Percentiles rank a stretch among this genome's conserved stretches.
phyloP scores from a whole-genome alignment of 371 early-diverging fungal genomes.

The Fennellomyces sp. region DNA sequence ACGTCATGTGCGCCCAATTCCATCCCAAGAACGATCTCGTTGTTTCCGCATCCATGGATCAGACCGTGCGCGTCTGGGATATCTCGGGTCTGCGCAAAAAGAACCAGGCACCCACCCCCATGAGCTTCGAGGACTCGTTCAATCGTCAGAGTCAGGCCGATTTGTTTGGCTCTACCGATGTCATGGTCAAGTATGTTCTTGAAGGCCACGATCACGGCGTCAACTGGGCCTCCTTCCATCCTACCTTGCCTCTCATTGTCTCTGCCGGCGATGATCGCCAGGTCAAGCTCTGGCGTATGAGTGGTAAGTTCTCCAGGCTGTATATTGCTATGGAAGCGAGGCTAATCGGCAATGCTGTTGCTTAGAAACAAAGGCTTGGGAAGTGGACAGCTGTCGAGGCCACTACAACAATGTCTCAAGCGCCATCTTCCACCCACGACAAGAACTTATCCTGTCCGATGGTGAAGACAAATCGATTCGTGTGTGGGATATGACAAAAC shows the following conservation, averaged over 20 bases:
- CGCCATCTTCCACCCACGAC: conserved; percentile 90
- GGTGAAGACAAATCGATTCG: conserved; percentile 98
- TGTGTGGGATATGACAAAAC: conserved; percentile 95
- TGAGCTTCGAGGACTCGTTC: conserved; percentile 59
- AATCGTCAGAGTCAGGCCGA: conserved; percentile 72
- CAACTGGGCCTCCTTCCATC: conserved; percentile 97
- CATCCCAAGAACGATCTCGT: conserved; percentile 95
- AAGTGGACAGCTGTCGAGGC: conserved; percentile 97
- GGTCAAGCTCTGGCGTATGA: conserved; percentile 98
- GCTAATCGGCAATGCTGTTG: neutral
- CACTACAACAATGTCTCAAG: conserved; percentile 98
- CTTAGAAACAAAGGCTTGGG: conserved; percentile 92
- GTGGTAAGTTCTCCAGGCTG: conserved; percentile 56
- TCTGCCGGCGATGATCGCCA: conserved; percentile 98
- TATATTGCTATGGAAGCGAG: neutral
- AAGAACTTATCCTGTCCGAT: conserved; percentile 90
- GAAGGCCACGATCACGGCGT: conserved; percentile 99
- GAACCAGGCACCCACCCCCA: conserved; percentile 64
- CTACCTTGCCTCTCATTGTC: conserved; percentile 90
- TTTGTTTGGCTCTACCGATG: conserved; percentile 93
- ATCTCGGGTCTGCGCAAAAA: conserved; percentile 90
- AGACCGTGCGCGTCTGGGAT: conserved; percentile 99
- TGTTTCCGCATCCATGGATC: conserved; percentile 97
- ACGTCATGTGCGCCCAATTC: conserved; percentile 99
- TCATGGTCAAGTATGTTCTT: conserved; percentile 95